Evolutionary conservation across 306 rosid species (phyloP), one percentile per base, ranked within the genome.

Genomic region (Quercus agrifolia): DNA sequence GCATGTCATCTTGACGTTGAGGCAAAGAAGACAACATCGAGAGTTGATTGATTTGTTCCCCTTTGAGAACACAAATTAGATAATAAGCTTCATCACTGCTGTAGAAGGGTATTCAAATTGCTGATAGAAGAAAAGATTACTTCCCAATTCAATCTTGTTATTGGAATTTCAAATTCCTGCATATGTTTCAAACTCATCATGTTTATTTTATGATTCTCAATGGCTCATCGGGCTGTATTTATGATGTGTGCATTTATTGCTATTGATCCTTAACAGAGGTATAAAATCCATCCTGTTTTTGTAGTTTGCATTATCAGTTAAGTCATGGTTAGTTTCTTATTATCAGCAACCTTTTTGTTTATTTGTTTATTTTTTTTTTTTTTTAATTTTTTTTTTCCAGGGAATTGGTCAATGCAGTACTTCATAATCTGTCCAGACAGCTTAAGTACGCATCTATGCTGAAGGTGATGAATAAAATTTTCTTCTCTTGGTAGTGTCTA

Each of bases 221-320:
- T 82, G 61, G 31, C 64, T 63, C 64, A 11, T 84, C 87, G 92
- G 97, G 94, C 93, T 85, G 91, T 94, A 78, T 94, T 92, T 86
- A 86, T 90, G 97, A 87, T 94, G 69, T 89, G 92, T 75, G 98
- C 86, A 81, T 81, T 90, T 86, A 85, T 94, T 44, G 98, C 93
- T 59, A 86, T 90, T 74, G 92, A 91, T 85, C 97, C 98, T 79
- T 74, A 78, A 84, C 94, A 88, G 71, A 94, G 98, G 97, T 94
- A 86, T 83, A 31, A 11, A 19, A 74, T 75, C 74, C 17, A 49
- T 23, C 20, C 31, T 58, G 49, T 84, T 83, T 63, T 70, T 15
- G 62, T 63, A 2, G 14, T 31, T 23, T 74, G 74, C 70, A 55
- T 27, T 27, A 76, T 73, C 59, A 14, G 7, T 41, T 61, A 64